These are phyloP conservation scores for Taiozyma onychis DNA, from an alignment of 1,139 yeast genomes.

Conservation along the genomic window DNA sequence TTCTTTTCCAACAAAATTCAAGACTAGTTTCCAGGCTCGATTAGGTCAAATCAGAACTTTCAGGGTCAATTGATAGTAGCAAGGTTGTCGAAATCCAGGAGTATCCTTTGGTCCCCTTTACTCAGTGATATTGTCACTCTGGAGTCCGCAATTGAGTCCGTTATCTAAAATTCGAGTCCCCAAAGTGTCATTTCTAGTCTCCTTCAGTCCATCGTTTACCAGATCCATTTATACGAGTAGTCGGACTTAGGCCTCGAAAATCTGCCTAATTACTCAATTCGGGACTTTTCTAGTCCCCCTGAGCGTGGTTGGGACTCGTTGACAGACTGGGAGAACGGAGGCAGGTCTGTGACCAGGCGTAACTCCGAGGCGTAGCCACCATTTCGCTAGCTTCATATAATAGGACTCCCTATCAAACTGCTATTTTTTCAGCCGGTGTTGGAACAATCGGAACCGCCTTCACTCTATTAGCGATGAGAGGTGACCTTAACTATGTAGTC, in stretches of 20 bases:
- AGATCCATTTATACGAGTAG: background rate
- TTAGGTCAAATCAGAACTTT: background rate
- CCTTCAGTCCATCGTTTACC: background rate
- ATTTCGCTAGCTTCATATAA: background rate
- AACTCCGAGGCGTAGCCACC: background rate
- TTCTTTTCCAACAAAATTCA: background rate
- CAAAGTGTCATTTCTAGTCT: background rate
- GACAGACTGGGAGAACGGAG: background rate
- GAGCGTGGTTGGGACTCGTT: background rate
- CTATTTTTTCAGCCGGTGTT: background rate
- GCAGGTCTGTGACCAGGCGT: background rate
- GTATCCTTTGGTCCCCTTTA: background rate
- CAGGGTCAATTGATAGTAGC: background rate
- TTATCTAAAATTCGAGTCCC: background rate
- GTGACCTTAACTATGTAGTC: background rate
- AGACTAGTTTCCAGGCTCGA: background rate
- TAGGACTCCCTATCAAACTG: background rate
- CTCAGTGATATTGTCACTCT: background rate
- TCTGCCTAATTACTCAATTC: background rate
- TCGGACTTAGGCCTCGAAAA: background rate
- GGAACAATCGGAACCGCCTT: background rate
- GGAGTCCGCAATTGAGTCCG: background rate
- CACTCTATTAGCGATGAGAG: background rate
- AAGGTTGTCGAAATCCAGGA: background rate
- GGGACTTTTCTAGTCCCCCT: background rate